Evolutionary conservation across 352 stramenopile species (phyloP).

Genomic region (Phytophthora niederhauseri): DNA sequence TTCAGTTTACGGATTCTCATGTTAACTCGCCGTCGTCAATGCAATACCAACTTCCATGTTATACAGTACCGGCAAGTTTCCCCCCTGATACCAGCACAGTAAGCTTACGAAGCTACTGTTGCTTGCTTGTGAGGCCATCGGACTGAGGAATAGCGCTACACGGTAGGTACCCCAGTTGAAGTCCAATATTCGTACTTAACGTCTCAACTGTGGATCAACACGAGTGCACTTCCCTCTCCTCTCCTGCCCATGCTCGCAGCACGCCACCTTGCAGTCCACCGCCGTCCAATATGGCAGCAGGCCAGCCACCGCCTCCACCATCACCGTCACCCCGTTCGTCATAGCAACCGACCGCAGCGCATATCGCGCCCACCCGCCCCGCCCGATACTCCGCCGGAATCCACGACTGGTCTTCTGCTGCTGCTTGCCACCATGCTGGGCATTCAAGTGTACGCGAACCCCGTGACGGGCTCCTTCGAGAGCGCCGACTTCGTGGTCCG

Average conservation of each 20-base stretch:
- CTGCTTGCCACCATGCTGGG: not conserved
- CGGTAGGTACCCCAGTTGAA: too few relatives aligned
- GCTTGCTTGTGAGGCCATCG: too few relatives aligned
- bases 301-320: constrained; percentile 5
- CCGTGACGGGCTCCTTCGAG: constrained; percentile 1
- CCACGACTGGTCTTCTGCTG: constrained; percentile 6
- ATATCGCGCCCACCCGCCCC: not conserved
- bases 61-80: too few relatives aligned
- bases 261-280: not conserved
- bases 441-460: not conserved
- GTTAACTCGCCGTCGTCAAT: too few relatives aligned
- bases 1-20: too few relatives aligned
- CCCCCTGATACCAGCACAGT: too few relatives aligned
- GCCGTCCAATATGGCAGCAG: constrained; percentile 12
- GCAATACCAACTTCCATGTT: too few relatives aligned
- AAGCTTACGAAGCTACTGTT: too few relatives aligned
- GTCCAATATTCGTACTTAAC: too few relatives aligned
- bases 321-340: constrained; percentile 4
- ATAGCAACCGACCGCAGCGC: not conserved
- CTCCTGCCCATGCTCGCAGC: constrained; percentile 8
- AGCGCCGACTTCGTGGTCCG: not conserved
- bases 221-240: not conserved
- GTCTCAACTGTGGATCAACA: not conserved
- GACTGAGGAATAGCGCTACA: too few relatives aligned
- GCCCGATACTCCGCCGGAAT: not conserved